Evolutionary conservation across 768 basidiomycete species (phyloP).

Genomic region (Suillus discolor): DNA sequence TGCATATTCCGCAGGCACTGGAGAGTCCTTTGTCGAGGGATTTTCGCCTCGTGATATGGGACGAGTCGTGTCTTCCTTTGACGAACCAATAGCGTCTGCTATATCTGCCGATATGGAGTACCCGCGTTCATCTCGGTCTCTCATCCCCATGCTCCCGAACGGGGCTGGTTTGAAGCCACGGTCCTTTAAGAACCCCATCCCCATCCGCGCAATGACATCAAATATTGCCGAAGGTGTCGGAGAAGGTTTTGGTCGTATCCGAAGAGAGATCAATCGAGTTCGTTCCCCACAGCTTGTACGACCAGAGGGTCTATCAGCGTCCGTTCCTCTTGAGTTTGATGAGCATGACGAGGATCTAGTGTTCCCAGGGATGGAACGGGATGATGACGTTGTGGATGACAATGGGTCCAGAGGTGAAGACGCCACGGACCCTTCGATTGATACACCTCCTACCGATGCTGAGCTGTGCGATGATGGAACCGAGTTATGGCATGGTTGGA

Average conservation of each 20-base stretch:
- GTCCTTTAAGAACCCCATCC: conserved; percentile 48
- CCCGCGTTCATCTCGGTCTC: conserved; percentile 36
- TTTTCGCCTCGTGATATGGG: conserved; percentile 47
- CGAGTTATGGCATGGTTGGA: conserved; percentile 24
- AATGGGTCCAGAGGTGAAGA: conserved; percentile 28
- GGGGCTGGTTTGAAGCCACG: conserved; percentile 49
- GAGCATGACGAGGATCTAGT: conserved; percentile 70
- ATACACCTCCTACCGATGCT: conserved; percentile 40
- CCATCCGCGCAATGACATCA: conserved; percentile 54
- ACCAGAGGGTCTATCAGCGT: conserved; percentile 26
- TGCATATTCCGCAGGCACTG: conserved; percentile 44
- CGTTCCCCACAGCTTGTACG: conserved; percentile 44
- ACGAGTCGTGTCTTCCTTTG: conserved; percentile 52
- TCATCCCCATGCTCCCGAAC: conserved; percentile 84
- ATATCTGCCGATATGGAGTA: conserved; percentile 64
- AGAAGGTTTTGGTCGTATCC: conserved; percentile 60
- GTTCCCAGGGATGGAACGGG: conserved; percentile 22
- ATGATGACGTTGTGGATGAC: conserved; percentile 23
- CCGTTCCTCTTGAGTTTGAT: conserved; percentile 55
- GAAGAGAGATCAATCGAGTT: conserved; percentile 56
- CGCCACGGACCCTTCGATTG: conserved; percentile 33
- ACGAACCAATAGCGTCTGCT: conserved; percentile 78
- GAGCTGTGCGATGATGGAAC: conserved; percentile 17
- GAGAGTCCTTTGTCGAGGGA: conserved; percentile 58
- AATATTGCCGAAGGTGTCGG: conserved; percentile 58